These are phyloP conservation scores for Paspalum vaginatum DNA, from an alignment of 176 grass and related monocot species.

Conservation along the genomic window DNA sequence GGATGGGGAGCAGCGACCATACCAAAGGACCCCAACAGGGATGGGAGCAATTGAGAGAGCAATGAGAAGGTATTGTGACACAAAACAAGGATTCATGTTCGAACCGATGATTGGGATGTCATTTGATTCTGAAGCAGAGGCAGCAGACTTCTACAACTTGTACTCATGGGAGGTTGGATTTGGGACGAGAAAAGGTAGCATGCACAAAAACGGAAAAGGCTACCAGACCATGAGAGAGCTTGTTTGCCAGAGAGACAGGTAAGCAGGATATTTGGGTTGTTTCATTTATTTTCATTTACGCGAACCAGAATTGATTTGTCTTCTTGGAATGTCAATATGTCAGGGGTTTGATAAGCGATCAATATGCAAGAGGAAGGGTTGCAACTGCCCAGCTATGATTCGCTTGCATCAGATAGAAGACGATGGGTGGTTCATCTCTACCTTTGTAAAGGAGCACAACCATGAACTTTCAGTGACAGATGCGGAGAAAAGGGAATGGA, in stretches of 20 bases:
- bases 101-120: not conserved
- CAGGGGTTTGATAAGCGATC: not conserved
- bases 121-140: not conserved
- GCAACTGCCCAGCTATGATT: not conserved
- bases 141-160: not conserved
- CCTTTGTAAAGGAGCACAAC: not conserved
- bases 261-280: no score
- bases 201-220: not conserved
- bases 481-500: not conserved
- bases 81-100: not conserved
- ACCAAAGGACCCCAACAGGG: no score
- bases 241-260: not conserved
- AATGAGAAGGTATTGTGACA: not conserved
- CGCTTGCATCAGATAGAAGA: not conserved
- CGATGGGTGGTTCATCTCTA: not conserved
- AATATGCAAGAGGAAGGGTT: not conserved
- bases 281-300: no score
- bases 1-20: no score
- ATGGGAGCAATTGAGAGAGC: not conserved
- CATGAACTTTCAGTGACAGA: not conserved
- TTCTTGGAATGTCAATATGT: not conserved
- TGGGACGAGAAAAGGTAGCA: not conserved
- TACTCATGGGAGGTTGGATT: not conserved
- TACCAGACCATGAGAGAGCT: not conserved
- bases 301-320: no score